Base-by-base conservation (phyloP, 2,329 filamentous ascomycete species). In the Trichophyton mentagrophytes region DNA sequence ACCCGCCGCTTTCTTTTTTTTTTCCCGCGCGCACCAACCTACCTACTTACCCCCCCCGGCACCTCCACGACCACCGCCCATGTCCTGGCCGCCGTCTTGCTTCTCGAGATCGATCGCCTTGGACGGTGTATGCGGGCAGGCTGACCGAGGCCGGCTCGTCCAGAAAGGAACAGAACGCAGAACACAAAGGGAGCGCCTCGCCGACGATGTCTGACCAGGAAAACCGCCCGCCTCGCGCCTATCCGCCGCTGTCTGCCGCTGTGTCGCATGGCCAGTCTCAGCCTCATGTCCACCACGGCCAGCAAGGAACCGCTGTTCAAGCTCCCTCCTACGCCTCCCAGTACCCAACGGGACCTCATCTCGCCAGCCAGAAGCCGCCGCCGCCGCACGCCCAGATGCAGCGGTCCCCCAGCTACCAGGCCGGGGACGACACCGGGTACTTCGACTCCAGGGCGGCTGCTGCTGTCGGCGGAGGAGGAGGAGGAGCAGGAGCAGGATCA, bases 371-470 rank as follows among this genome's bases (percentile, higher is more conserved):
- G 62, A 74, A 75, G 61, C 33, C 33, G 61, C 73, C 69, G 61
- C 9, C 33, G 61, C 73, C 69, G 60, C 72, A 74, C 57, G 71
- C 71, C 62, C 68, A 73, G 51, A 71, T 77, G 64, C 75, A 75
- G 62, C 80, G 87, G 65, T 81, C 83, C 65, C 81, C 83, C 57
- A 92, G 87, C 76, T 90, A 89, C 76, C 85, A 90, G 71, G 83
- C 80, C 66, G 88, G 86, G 65, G 89, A 93, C 71, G 88, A 92
- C 71, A 77, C 79, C 56, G 74, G 77, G 57, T 82, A 84, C 60
- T 74, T 76, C 61, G 73, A 75, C 61, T 22, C 33, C 46, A 40
- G 56, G 53, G 49, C 33, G 5, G 25, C 5, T 27, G 42, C 33
- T 47, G 60, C 38, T 66, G 67, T 49, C 66, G 66, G 33, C 65